Base-by-base conservation (phyloP, 148 eudicot genomes). In the Euryodendron excelsum region DNA sequence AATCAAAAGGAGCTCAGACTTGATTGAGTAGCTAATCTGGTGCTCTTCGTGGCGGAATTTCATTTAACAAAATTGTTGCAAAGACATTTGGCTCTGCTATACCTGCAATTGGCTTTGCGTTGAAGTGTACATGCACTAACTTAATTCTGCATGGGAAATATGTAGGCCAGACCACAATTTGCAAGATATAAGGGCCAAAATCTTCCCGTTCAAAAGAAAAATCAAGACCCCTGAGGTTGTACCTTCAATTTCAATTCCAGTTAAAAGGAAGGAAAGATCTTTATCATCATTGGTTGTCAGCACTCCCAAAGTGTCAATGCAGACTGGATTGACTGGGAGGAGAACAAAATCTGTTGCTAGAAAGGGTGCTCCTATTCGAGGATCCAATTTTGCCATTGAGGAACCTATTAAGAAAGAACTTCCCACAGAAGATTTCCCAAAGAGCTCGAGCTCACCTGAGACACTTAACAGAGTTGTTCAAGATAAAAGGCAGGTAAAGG, bases 261-360 rank as follows among this genome's bases (percentile, higher is more conserved):
- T 86, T 27, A 92, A 85, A 78, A 89, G 94, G 74, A 92, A 92
- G 86, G 97, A 92, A 80, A 89, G 90, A 62, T 92, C 94, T 23
- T 82, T 92, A 47, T 92, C 97, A 13, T 88, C 94, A 2, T 87
- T 91, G 84, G 94, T 90, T 76, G 94, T 92, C 73, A 87, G 71
- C 80, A 84, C 94, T 21, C 94, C 92, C 4, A 86, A 88, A 83
- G 87, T 89, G 48, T 82, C 90, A 56, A 39, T 63, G 36, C 88
- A 89, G 77, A 77, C 86, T 78, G 87, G 89, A 79, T 77, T 85
- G 56, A 88, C 93, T 66, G 95, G 93, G 69, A 80, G 78, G 81
- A 89, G 92, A 77, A 83, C 89, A 45, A 86, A 86, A 82, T 85
- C 84, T 75, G 81, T 78, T 60, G 77, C 74, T 44, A 86, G 88